A percentile compares a stretch with the other conserved stretches of the same genome.
These are phyloP conservation scores for Celoporthe dispersa DNA, from an alignment of 2,329 filamentous ascomycete species.

Conservation along the genomic window DNA sequence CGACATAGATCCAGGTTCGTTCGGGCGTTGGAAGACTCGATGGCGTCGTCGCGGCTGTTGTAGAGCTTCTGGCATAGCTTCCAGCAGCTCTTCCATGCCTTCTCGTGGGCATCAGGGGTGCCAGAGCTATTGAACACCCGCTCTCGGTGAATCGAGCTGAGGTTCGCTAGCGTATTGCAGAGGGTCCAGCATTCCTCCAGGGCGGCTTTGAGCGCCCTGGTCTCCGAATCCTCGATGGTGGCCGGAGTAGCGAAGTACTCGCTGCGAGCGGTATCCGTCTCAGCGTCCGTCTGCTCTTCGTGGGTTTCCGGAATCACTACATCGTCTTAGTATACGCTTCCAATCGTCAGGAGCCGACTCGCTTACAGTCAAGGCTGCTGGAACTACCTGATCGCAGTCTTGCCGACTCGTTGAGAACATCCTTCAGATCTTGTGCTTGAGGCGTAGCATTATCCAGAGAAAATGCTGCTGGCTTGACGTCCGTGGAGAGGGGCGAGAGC, in stretches of 20 bases:
- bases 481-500: constrained; percentile 76
- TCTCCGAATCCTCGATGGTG: constrained; percentile 57
- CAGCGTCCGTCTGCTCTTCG: constrained; percentile 56
- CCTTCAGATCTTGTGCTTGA: constrained; percentile 79
- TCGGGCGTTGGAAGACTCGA: constrained; percentile 67
- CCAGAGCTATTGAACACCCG: constrained; percentile 77
- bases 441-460: constrained; percentile 75
- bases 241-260: constrained; percentile 47
- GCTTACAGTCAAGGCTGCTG: constrained; percentile 77
- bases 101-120: constrained; percentile 78
- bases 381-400: constrained; percentile 67
- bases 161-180: constrained; percentile 84
- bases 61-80: constrained; percentile 89
- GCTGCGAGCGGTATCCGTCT: constrained; percentile 59
- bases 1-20: constrained; percentile 85
- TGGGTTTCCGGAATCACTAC: constrained; percentile 55
- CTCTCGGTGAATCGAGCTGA: constrained; percentile 83
- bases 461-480: constrained; percentile 69
- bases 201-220: constrained; percentile 72
- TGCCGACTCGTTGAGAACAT: constrained; percentile 63
- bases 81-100: constrained; percentile 95
- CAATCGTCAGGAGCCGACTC: constrained; percentile 23
- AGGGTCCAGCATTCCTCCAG: constrained; percentile 91
- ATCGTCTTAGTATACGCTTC: constrained; percentile 35
- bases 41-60: constrained; percentile 74